phyloP scores from a whole-genome alignment of 108 stramenopile genomes.

The Cyclotella atomus region DNA sequence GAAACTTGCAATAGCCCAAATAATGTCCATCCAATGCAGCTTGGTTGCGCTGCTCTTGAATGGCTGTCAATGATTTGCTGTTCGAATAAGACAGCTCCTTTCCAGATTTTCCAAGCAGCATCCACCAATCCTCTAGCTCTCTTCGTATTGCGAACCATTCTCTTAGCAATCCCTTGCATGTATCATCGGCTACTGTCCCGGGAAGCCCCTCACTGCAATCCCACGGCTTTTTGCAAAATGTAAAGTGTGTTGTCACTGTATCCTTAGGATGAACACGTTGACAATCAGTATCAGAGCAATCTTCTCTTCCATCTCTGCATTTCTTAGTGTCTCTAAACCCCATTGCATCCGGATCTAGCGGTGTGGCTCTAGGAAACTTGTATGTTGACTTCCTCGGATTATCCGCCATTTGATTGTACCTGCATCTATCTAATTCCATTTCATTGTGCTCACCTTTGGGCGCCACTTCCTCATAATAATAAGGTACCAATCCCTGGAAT shows the following conservation, averaged over 20 bases:
- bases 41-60: background rate
- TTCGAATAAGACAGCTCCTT: background rate
- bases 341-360: slow-evolving; percentile 39
- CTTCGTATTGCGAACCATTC: slow-evolving; percentile 50
- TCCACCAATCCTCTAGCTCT: slow-evolving; percentile 55
- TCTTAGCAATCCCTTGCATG: slow-evolving; percentile 40
- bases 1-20: slow-evolving; percentile 2
- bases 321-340: slow-evolving; percentile 40
- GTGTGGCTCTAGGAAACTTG: slow-evolving; percentile 45
- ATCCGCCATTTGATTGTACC: slow-evolving; percentile 72
- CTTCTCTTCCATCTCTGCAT: slow-evolving; percentile 51
- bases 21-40: background rate
- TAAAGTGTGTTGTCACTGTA: slow-evolving; percentile 64
- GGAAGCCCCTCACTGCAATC: slow-evolving; percentile 42
- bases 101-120: slow-evolving; percentile 6
- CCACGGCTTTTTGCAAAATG: slow-evolving; percentile 77
- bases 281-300: slow-evolving; percentile 63
- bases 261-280: slow-evolving; percentile 47
- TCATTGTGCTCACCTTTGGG: slow-evolving; percentile 37
- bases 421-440: slow-evolving; percentile 59
- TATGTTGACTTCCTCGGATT: slow-evolving; percentile 51
- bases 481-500: slow-evolving; percentile 77
- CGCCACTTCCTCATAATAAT: slow-evolving; percentile 67
- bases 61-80: background rate
- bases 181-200: slow-evolving; percentile 40